Base-by-base conservation (phyloP, 2,329 filamentous ascomycete species). In the Cercospora beticola region DNA sequence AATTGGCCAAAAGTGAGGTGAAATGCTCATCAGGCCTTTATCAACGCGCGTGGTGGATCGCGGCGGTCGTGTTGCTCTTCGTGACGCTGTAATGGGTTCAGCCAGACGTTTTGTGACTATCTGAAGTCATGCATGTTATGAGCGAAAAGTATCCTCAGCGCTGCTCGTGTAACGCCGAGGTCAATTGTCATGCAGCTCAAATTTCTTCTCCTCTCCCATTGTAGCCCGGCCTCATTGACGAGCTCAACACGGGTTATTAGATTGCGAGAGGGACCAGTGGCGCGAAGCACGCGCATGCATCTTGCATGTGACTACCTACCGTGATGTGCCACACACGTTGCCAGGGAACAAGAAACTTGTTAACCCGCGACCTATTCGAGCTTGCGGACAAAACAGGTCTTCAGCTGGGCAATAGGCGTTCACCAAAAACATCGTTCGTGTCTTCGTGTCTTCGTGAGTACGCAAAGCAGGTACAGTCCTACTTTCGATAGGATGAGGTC, bases 121-220 rank as follows among this genome's bases (percentile, higher is more conserved):
- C 49, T 56, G 23, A 56, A 56, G 23, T 28, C 60, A 30, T 18
- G 40, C 63, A 71, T 75, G 72, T 75, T 46, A 70, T 75, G 73
- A 70, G 65, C 72, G 16, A 62, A 60, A 68, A 43, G 72, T 74
- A 72, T 65, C 74, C 74, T 71, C 30, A 63, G 60, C 68, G 69
- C 70, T 62, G 70, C 67, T 71, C 61, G 60, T 36, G 40, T 57
- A 72, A 71, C 73, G 64, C 67, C 18, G 62, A 68, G 68, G 72
- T 66, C 72, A 75, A 74, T 74, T 73, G 72, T 74, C 73, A 70
- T 58, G 66, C 68, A 70, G 69, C 71, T 68, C 73, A 81, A 79
- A 76, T 69, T 84, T 77, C 65, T 71, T 90, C 78, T 92, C 79
- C 88, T 90, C 88, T 86, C 82, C 85, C 86, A 85, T 88, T 90